Percentiles rank a stretch among this genome's conserved stretches.
Conservation (phyloP, 257 asterid species). For the Solanum chiquidenum region DNA sequence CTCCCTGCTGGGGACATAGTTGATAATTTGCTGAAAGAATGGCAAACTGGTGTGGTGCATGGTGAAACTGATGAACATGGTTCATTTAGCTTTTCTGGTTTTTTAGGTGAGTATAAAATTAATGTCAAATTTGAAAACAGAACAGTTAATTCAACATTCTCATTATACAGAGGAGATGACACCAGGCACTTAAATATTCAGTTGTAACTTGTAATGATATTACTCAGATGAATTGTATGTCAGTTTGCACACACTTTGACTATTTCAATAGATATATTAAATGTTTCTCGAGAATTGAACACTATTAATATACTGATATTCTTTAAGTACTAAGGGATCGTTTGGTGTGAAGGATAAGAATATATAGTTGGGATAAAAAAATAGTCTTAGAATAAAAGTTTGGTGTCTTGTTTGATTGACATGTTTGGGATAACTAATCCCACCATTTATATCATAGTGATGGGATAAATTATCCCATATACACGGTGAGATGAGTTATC, state of each 20-base stretch:
- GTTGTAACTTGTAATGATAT: slow-evolving; percentile 15
- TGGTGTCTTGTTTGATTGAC: too few species aligned
- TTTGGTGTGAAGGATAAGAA: too few species aligned
- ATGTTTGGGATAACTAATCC: too few species aligned
- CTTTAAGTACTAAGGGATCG: too few species aligned
- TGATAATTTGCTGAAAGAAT: slow-evolving; percentile 37
- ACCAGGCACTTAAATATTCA: slow-evolving; percentile 35
- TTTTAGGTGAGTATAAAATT: slow-evolving; percentile 36
- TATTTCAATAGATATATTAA: background rate
- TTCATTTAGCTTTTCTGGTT: slow-evolving; percentile 28
- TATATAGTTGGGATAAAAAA: too few species aligned
- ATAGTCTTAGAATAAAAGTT: too few species aligned
- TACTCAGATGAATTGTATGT: background rate
- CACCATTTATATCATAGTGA: too few species aligned
- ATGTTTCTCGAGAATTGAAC: too few species aligned
- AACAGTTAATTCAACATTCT: slow-evolving; percentile 22
- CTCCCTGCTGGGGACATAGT: slow-evolving; percentile 45
- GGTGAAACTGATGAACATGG: slow-evolving; percentile 43
- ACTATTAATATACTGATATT: too few species aligned
- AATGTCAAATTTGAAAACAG: slow-evolving; percentile 16
- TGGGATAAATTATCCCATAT: too few species aligned
- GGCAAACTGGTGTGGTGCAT: slow-evolving; percentile 35
- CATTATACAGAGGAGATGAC: slow-evolving; percentile 27
- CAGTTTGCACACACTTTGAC: background rate
- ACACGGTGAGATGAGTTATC: too few species aligned